Evolutionary conservation across 176 grass and related monocot species (phyloP).

Genomic region (Carex littledalei): DNA sequence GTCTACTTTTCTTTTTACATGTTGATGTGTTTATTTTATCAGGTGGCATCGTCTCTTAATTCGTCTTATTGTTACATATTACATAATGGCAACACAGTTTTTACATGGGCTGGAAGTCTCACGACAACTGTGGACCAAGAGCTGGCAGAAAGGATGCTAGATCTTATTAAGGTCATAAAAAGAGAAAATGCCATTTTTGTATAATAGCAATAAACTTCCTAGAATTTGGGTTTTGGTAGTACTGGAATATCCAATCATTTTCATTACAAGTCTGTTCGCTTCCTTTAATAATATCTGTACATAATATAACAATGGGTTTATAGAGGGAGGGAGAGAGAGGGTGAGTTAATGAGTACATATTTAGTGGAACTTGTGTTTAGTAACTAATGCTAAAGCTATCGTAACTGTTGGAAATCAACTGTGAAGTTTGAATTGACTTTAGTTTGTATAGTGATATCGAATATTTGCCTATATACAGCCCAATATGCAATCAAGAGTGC

Average conservation of each 20-base stretch:
- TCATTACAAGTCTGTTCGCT: background rate
- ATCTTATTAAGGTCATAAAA: conserved; percentile 84
- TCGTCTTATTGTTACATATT: conserved; percentile 97
- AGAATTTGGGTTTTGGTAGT: background rate
- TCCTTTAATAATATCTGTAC: background rate
- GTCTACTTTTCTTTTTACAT: background rate
- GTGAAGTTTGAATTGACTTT: background rate
- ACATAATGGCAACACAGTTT: conserved; percentile 77
- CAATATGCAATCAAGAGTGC: conserved; percentile 86
- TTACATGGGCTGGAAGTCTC: conserved; percentile 91
- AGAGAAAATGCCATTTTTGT: background rate
- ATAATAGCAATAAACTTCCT: background rate
- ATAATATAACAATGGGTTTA: background rate
- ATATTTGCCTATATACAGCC: conserved; percentile 43
- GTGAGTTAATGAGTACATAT: background rate
- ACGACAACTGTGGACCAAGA: conserved; percentile 89
- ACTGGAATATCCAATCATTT: background rate
- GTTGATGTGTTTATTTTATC: conserved; percentile 32
- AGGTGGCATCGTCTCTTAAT: conserved; percentile 86
- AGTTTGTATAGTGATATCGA: background rate
- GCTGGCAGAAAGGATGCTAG: conserved; percentile 87
- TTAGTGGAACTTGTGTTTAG: background rate
- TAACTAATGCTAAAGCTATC: background rate
- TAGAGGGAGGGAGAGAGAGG: background rate
- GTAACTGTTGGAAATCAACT: background rate